Percentiles rank a stretch among this genome's conserved stretches.
Evolutionary conservation across 352 stramenopile species (phyloP).

Genomic region (Pythium folliculosum): DNA sequence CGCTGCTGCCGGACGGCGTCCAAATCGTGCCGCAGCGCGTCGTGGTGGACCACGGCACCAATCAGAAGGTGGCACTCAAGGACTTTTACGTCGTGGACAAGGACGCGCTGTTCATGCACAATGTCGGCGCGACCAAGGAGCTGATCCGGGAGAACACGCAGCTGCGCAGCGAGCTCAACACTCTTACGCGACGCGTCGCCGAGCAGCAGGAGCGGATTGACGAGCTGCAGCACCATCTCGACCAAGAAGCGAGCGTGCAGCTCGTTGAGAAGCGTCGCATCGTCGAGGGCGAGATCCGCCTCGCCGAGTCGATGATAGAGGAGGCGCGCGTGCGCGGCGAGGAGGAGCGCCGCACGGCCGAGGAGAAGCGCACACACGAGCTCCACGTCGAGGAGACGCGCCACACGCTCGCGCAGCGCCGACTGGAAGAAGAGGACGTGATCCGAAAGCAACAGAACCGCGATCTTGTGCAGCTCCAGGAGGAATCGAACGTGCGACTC

Average conservation of each 20-base stretch:
- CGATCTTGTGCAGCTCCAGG: slow-evolving; percentile 60
- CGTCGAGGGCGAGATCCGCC: slow-evolving; percentile 38
- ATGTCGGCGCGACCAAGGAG: slow-evolving; percentile 86
- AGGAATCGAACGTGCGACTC: slow-evolving; percentile 57
- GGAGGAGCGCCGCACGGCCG: slow-evolving; percentile 58
- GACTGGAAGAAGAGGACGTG: slow-evolving; percentile 46
- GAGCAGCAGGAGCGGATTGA: slow-evolving; percentile 40
- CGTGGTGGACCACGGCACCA: slow-evolving; percentile 47
- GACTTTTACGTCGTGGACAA: slow-evolving; percentile 90
- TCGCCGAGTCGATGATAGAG: slow-evolving; percentile 44
- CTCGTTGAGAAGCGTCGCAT: slow-evolving; percentile 65
- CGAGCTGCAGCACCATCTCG: slow-evolving; percentile 53
- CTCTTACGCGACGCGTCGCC: slow-evolving; percentile 26
- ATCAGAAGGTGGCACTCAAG: slow-evolving; percentile 66
- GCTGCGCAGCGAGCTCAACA: slow-evolving; percentile 38
- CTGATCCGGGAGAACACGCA: slow-evolving; percentile 48
- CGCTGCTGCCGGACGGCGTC: slow-evolving; percentile 71
- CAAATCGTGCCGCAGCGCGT: slow-evolving; percentile 63
- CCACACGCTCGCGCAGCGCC: slow-evolving; percentile 50
- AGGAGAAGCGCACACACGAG: slow-evolving; percentile 39
- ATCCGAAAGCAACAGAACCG: slow-evolving; percentile 53
- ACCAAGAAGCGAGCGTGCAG: slow-evolving; percentile 64
- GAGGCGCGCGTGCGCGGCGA: slow-evolving; percentile 39
- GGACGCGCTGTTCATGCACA: slow-evolving; percentile 91
- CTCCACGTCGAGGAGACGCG: slow-evolving; percentile 51